phyloP scores from a whole-genome alignment of 2,329 filamentous ascomycete species.

The Aspergillus sp. region DNA sequence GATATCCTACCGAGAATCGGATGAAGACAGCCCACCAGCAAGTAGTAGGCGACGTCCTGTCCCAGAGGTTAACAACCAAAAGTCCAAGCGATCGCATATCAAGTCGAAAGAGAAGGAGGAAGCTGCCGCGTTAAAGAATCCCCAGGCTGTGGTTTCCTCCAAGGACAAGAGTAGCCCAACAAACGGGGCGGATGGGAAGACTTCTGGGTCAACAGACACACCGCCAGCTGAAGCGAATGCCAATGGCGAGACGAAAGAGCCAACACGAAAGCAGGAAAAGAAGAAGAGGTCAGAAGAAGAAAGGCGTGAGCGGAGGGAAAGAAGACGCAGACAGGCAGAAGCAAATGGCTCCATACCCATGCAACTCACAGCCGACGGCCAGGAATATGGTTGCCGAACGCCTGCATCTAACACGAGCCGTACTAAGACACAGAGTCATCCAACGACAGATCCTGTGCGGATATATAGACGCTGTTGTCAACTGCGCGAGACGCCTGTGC shows the following conservation, averaged over 20 bases:
- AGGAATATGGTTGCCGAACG: conserved; percentile 57
- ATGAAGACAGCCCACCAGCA: conserved; percentile 47
- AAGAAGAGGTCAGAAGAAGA: conserved; percentile 95
- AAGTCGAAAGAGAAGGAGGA: conserved; percentile 70
- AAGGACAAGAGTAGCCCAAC: conserved; percentile 54
- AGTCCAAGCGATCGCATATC: conserved; percentile 49
- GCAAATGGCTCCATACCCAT: conserved; percentile 85
- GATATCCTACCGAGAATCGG: conserved; percentile 73
- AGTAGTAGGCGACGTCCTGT: conserved; percentile 30
- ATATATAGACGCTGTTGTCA: conserved; percentile 96
- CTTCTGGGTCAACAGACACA: conserved; percentile 11
- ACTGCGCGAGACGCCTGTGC: conserved; percentile 83
- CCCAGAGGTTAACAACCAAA: conserved; percentile 31
- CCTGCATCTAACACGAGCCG: conserved; percentile 35
- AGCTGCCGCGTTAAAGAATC: conserved; percentile 70
- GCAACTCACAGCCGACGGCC: conserved; percentile 72
- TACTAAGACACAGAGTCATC: conserved; percentile 63
- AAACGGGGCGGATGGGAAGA: conserved; percentile 14
- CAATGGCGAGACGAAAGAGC: conserved; percentile 42
- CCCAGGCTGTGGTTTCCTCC: conserved; percentile 57
- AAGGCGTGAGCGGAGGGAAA: conserved; percentile 87
- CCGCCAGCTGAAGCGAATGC: conserved; percentile 32
- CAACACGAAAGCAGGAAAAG: conserved; percentile 83
- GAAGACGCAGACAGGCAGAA: conserved; percentile 79
- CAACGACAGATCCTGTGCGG: conserved; percentile 85